phyloP scores from a whole-genome alignment of 129 eudicot genomes.

The Centaurea solstitialis region DNA sequence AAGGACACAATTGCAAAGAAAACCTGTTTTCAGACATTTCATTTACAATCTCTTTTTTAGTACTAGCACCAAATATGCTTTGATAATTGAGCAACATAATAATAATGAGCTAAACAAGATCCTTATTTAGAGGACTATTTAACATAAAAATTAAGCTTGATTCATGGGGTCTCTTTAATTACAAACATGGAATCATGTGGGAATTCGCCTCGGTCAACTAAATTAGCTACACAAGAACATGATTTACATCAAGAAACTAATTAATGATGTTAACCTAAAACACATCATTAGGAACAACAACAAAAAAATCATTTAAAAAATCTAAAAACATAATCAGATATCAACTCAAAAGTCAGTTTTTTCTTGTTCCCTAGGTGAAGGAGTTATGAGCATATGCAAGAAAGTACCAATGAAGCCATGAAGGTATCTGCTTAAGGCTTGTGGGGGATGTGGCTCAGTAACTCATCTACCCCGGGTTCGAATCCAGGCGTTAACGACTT shows the following conservation, averaged over 20 bases:
- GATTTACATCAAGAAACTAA: slow-evolving; percentile 25
- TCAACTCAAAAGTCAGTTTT: not conserved
- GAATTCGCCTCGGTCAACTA: slow-evolving; percentile 31
- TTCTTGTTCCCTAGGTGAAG: not conserved
- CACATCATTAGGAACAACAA: not conserved
- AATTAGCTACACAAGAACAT: slow-evolving; percentile 17
- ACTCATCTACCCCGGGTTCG: too few species aligned
- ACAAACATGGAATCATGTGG: slow-evolving; percentile 44
- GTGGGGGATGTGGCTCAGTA: too few species aligned
- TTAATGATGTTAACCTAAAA: slow-evolving; percentile 8
- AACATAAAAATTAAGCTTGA: slow-evolving; percentile 29
- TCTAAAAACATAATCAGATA: slow-evolving; percentile 4
- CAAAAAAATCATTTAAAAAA: not conserved
- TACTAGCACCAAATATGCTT: slow-evolving; percentile 15
- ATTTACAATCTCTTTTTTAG: not conserved
- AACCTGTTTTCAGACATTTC: slow-evolving; percentile 35
- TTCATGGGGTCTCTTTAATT: slow-evolving; percentile 22
- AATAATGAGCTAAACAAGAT: slow-evolving; percentile 29
- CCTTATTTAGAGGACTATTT: slow-evolving; percentile 23
- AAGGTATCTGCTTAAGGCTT: too few species aligned
- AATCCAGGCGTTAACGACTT: too few species aligned
- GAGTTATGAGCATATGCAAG: not conserved
- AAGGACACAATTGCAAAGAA: slow-evolving; percentile 85
- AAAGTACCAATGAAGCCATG: not conserved
- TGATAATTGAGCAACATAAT: slow-evolving; percentile 28